Conservation (phyloP, 306 rosid genomes). For the Cucurbita moschata region DNA sequence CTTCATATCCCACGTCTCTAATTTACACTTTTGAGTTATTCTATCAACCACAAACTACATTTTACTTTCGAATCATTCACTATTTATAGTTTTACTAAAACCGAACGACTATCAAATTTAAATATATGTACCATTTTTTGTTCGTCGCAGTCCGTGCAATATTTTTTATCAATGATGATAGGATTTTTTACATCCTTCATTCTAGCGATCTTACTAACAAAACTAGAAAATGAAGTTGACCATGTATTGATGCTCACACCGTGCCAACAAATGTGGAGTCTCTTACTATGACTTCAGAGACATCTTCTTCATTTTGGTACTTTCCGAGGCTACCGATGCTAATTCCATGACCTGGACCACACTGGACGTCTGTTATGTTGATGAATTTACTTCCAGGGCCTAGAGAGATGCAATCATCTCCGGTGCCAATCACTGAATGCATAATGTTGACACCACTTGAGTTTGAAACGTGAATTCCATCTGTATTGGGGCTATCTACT, state of each 20-base stretch:
- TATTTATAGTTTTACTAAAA: no score
- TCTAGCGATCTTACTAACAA: constrained; percentile 12
- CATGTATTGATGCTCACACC: constrained; percentile 26
- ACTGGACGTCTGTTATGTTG: background rate
- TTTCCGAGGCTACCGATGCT: constrained; percentile 27
- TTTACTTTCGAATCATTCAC: no score
- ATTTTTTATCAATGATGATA: constrained; percentile 25
- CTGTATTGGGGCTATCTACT: constrained; percentile 23
- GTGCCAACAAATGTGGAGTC: constrained; percentile 13
- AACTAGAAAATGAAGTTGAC: constrained; percentile 2
- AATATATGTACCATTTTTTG: no score
- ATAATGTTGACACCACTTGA: constrained; percentile 1
- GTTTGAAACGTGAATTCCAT: constrained; percentile 15
- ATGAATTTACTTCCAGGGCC: constrained; percentile 4
- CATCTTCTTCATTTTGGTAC: background rate
- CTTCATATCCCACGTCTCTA: constrained; percentile 4
- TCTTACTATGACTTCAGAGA: background rate
- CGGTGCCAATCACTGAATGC: constrained; percentile 5
- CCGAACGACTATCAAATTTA: no score
- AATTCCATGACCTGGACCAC: constrained; percentile 32
- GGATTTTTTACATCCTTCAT: constrained; percentile 15
- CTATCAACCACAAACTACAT: constrained; percentile 4
- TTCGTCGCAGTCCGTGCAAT: background rate
- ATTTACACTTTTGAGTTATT: constrained; percentile 9
- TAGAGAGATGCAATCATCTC: constrained; percentile 26